phyloP scores from a whole-genome alignment of 108 stramenopile species.

The Epithemia pelagica region DNA sequence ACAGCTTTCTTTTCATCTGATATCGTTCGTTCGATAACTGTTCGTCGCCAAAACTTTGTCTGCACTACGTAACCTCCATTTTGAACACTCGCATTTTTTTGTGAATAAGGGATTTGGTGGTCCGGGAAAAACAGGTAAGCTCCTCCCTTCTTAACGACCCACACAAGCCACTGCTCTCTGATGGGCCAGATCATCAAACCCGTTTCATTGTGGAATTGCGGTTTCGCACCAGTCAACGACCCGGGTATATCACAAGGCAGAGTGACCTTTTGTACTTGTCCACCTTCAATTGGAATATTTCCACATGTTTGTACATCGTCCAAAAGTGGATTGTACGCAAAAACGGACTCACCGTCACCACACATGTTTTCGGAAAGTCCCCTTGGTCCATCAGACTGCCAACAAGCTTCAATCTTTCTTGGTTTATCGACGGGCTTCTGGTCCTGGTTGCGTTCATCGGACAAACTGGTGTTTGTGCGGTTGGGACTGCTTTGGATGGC shows the following conservation, averaged over 20 bases:
- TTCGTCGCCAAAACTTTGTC: conserved; percentile 44
- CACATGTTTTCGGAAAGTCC: conserved; percentile 34
- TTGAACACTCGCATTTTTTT: conserved; percentile 17
- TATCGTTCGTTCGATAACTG: conserved; percentile 28
- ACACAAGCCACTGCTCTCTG: conserved; percentile 54
- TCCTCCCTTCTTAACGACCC: conserved; percentile 51
- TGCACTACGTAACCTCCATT: conserved; percentile 32
- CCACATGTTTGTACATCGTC: conserved; percentile 36
- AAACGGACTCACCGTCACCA: conserved; percentile 6
- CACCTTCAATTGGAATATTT: conserved; percentile 23
- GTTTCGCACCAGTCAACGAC: conserved; percentile 8
- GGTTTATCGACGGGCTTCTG: background rate
- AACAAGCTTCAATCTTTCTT: conserved; percentile 23
- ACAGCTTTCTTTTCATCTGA: conserved; percentile 5
- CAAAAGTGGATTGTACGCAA: conserved; percentile 45
- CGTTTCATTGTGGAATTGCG: conserved; percentile 34
- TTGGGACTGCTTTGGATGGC: background rate
- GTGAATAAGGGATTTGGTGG: conserved; percentile 8
- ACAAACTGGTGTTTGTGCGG: background rate
- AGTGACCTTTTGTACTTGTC: conserved; percentile 2
- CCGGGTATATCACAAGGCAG: conserved; percentile 44
- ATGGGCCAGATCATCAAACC: conserved; percentile 47
- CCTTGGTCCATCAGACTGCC: conserved; percentile 31
- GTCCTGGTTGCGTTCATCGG: background rate
- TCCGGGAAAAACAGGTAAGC: conserved; percentile 61